Evolutionary conservation across 352 stramenopile species (phyloP).

Genomic region (Phytophthora niederhauseri): DNA sequence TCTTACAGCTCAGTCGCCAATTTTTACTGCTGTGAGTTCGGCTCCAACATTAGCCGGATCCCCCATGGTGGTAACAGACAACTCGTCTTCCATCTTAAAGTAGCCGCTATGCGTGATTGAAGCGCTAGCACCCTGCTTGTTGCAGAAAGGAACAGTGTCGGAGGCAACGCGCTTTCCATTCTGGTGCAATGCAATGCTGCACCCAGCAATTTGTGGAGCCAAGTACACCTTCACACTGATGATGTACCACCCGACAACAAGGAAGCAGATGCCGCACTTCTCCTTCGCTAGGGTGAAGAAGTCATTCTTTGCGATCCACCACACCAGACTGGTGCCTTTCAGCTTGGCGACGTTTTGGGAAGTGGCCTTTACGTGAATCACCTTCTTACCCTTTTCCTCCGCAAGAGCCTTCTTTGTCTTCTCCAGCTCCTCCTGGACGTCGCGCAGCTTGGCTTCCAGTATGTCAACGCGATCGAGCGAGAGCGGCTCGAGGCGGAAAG

Average conservation of each 20-base stretch:
- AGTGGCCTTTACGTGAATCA: not conserved
- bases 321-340: not conserved
- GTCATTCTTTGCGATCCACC: not conserved
- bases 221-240: not conserved
- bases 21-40: not conserved
- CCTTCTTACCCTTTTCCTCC: not conserved
- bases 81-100: constrained; percentile 1
- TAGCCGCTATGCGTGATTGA: not conserved
- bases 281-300: not conserved
- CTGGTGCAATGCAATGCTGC: not conserved
- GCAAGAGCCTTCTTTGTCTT: not conserved
- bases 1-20: not conserved
- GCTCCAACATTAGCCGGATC: not conserved
- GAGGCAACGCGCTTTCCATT: not conserved
- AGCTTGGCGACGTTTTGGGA: not conserved
- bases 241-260: not conserved
- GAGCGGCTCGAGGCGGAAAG: not conserved
- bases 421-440: not conserved
- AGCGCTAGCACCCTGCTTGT: no score
- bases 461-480: not conserved
- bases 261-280: not conserved
- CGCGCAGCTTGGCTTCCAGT: not conserved
- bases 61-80: not conserved
- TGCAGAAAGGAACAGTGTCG: no score
- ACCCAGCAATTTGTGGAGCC: not conserved